Conservation (phyloP, 169 alveolate species). For the Blepharisma undulans region DNA sequence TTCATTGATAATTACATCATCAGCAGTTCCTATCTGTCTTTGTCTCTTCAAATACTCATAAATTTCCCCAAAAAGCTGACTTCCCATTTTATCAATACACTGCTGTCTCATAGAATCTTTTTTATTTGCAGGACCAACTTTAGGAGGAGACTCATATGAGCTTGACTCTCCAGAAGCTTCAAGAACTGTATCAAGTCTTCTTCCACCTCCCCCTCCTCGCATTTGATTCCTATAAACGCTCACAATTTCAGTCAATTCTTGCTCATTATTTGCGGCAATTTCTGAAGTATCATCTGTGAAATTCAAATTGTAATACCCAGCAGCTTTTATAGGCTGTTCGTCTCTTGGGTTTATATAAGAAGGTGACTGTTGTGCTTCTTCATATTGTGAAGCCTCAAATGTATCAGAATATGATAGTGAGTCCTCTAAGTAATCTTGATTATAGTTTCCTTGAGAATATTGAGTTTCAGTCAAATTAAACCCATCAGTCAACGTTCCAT, state of each 20-base stretch:
- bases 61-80: background rate
- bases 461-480: background rate
- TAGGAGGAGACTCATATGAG: background rate
- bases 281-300: background rate
- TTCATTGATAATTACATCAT: slow-evolving; percentile 19
- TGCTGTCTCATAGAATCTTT: slow-evolving; percentile 5
- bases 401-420: slow-evolving; percentile 19
- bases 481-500: background rate
- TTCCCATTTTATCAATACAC: slow-evolving; percentile 23
- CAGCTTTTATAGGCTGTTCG: slow-evolving; percentile 22
- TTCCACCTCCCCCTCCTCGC: background rate
- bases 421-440: background rate
- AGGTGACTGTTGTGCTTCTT: background rate
- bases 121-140: background rate
- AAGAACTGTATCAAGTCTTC: background rate
- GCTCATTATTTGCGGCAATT: background rate
- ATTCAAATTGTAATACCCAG: slow-evolving; percentile 23
- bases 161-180: background rate
- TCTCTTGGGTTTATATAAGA: background rate
- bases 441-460: background rate
- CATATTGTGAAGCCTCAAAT: background rate
- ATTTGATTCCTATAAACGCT: background rate
- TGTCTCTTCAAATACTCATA: background rate
- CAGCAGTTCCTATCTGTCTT: slow-evolving; percentile 7
- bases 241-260: slow-evolving; percentile 25